These are phyloP conservation scores for Mortierella sp. DNA, from an alignment of 371 early-diverging fungal species.

Conservation along the genomic window DNA sequence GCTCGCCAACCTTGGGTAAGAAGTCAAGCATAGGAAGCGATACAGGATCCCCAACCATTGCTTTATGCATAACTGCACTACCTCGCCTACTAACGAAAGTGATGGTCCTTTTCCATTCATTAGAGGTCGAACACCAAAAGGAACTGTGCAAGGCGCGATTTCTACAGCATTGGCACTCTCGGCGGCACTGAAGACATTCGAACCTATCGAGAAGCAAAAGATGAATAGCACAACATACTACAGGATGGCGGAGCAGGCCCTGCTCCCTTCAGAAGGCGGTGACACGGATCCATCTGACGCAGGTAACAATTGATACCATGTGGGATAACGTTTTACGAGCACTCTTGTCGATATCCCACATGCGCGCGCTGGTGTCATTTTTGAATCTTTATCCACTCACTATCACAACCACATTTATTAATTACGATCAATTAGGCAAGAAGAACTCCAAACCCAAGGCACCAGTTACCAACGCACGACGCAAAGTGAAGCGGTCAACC, in stretches of 20 bases:
- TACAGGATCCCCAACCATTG: not conserved
- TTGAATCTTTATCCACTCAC: not conserved
- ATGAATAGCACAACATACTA: conserved; percentile 54
- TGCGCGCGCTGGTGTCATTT: not conserved
- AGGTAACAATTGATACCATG: not conserved
- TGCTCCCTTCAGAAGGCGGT: conserved; percentile 22
- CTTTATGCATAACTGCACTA: not conserved
- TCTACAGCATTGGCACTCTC: conserved; percentile 57
- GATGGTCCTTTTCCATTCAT: not conserved
- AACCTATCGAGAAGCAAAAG: conserved; percentile 58
- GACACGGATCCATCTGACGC: conserved; percentile 19
- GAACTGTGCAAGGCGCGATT: conserved; percentile 59
- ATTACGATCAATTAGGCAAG: not conserved
- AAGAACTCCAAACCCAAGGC: conserved; percentile 1
- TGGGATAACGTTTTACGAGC: not conserved
- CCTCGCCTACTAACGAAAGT: not conserved
- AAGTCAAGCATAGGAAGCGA: not conserved
- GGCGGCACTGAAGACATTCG: conserved; percentile 30
- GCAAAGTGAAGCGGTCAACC: conserved; percentile 20
- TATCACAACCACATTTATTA: not conserved
- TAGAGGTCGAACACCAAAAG: conserved; percentile 59
- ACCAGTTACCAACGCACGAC: conserved; percentile 21
- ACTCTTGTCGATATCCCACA: not conserved
- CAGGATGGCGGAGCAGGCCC: conserved; percentile 41
- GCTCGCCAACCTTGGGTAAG: conserved; percentile 56